Conservation (phyloP, 805 yeast genomes). For the Wickerhamiella hasegawae region DNA sequence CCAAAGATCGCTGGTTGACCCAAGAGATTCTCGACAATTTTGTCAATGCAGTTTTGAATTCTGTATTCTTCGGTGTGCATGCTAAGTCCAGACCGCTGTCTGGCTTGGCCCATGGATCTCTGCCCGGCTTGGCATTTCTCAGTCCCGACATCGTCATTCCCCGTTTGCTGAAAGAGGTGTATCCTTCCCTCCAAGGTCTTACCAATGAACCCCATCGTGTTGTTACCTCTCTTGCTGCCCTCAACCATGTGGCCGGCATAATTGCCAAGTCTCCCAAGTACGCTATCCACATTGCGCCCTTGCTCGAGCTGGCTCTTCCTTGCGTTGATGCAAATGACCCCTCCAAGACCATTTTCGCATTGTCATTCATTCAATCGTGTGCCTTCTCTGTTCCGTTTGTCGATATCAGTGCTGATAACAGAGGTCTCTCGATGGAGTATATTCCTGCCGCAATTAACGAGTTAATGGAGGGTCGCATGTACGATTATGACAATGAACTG, state of each 20-base stretch:
- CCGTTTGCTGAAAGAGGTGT: constrained; percentile 37
- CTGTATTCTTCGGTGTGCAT: constrained; percentile 39
- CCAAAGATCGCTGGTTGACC: constrained; percentile 19
- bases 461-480: constrained; percentile 28
- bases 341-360: constrained; percentile 48
- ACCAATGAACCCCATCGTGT: constrained; percentile 56
- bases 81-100: constrained; percentile 16
- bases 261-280: constrained; percentile 48
- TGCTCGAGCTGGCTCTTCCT: constrained; percentile 51
- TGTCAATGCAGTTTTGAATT: constrained; percentile 36
- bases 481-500: constrained; percentile 21
- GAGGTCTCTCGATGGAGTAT: constrained; percentile 22
- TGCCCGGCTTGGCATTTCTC: constrained; percentile 36
- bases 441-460: constrained; percentile 56
- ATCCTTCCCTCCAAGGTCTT: constrained; percentile 29
- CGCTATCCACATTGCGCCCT: constrained; percentile 63
- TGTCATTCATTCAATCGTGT: constrained; percentile 52
- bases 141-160: constrained; percentile 32
- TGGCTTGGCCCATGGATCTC: constrained; percentile 3
- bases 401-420: constrained; percentile 28
- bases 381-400: constrained; percentile 59
- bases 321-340: constrained; percentile 86
- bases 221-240: constrained; percentile 49
- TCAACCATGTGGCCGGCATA: constrained; percentile 48
- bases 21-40: constrained; percentile 24